Base-by-base conservation (phyloP, 1,284 basidiomycete genomes). In the Cutaneotrichosporon mucoides region DNA sequence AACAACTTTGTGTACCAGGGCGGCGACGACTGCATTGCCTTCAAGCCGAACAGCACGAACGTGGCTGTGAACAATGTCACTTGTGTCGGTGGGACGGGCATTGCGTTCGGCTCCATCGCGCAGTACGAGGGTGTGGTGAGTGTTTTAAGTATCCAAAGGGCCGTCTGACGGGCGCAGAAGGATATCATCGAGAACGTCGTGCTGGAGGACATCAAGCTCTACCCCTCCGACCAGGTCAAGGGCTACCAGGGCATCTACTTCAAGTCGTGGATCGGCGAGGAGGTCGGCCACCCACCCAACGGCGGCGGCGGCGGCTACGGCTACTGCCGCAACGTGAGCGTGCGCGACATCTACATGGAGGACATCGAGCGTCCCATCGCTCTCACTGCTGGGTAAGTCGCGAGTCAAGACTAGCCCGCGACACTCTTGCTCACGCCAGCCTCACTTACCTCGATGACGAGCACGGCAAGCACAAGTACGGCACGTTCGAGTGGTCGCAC, bases 1-100 rank as follows among this genome's bases (percentile, higher is more conserved):
- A 61, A 66, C 40, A 65, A 68, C 56, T 66, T 69, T 53, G 64
- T 71, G 8, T 70, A 71, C 59, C 70, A 73, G 55, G 72, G 70
- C 15, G 85, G 86, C 10, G 86, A 86, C 67, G 85, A 86, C 69
- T 86, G 84, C 64, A 72, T 86, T n/a, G 84, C 84, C 5, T 82
- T 86, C 74, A 86, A 86, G 60, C 61, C 85, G 81, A 86, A 85
- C 69, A 83, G 84, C 43, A 82, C 84, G 12, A 83, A 84, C 63
- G 78, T 86, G 57, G 58, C 80, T 16, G 81, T 79, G 1, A 69
- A 77, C 2, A 83, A 84, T 64, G 77, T 85, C 52, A 82, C 81
- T 43, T 85, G 85, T 65, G 77, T 80, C 34, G 85, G 85, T n/a
- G 85, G 85, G 13, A 86, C 84, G 57, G 85, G 85, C 3, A 81